phyloP scores from a whole-genome alignment of 306 rosid genomes.

The Clitoria ternatea region DNA sequence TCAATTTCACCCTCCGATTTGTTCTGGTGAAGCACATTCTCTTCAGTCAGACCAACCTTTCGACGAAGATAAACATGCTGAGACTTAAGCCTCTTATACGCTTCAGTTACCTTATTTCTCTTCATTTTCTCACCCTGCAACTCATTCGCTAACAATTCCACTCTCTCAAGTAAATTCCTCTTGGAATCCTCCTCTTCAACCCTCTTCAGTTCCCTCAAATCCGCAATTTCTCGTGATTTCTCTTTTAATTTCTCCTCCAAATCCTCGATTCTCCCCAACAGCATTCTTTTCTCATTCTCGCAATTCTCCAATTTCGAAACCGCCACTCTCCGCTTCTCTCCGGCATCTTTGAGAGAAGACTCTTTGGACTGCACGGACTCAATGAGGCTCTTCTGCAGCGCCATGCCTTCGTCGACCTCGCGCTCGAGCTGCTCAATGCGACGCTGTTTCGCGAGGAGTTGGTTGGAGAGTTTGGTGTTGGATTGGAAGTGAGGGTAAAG shows the following conservation, averaged over 20 bases:
- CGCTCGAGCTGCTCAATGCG: slow-evolving; percentile 40
- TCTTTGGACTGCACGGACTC: slow-evolving; percentile 41
- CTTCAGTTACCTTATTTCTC: slow-evolving; percentile 31
- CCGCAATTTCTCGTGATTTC: slow-evolving; percentile 42
- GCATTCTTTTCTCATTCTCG: slow-evolving; percentile 40
- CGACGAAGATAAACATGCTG: slow-evolving; percentile 53
- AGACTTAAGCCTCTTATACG: slow-evolving; percentile 68
- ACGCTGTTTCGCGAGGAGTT: slow-evolving; percentile 22
- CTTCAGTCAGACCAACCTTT: slow-evolving; percentile 56
- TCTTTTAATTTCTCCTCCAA: slow-evolving; percentile 35
- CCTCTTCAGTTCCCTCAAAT: slow-evolving; percentile 33
- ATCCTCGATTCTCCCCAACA: slow-evolving; percentile 31
- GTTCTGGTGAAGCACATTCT: slow-evolving; percentile 41
- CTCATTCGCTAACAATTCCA: slow-evolving; percentile 36
- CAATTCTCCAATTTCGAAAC: slow-evolving; percentile 24
- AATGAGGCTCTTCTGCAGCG: slow-evolving; percentile 42
- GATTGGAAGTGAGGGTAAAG: slow-evolving; percentile 61
- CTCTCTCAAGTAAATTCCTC: slow-evolving; percentile 29
- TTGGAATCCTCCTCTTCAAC: slow-evolving; percentile 35
- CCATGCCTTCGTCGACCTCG: slow-evolving; percentile 45
- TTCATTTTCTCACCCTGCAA: slow-evolving; percentile 50
- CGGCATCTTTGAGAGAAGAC: slow-evolving; percentile 34
- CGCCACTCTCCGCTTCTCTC: slow-evolving; percentile 36
- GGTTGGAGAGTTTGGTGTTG: slow-evolving; percentile 26
- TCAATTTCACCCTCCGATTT: slow-evolving; percentile 38